Percentiles rank a stretch among this genome's conserved stretches.
phyloP scores from a whole-genome alignment of 1,284 basidiomycete species.

The Flammula alnicola region DNA sequence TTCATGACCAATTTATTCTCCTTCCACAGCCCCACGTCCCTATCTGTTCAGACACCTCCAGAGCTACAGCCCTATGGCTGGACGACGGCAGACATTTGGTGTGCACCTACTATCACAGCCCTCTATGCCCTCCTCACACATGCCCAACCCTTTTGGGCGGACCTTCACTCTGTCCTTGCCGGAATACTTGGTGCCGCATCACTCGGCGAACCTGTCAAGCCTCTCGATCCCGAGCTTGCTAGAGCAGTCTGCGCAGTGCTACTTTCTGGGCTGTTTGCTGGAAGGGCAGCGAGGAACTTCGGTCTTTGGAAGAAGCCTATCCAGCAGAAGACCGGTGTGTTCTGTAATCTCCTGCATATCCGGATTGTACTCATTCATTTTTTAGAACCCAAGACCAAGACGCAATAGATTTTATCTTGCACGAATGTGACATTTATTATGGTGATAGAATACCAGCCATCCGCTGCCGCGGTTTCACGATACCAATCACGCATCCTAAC shows the following conservation, averaged over 20 bases:
- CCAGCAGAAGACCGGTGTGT: slow-evolving; percentile 21
- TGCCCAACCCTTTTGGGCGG: slow-evolving; percentile 77
- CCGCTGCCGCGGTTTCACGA: no score
- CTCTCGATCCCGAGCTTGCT: slow-evolving; percentile 63
- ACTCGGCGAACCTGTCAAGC: slow-evolving; percentile 42
- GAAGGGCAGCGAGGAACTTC: slow-evolving; percentile 63
- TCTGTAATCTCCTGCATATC: neutral
- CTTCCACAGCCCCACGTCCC: slow-evolving; percentile 66
- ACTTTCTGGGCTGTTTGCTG: slow-evolving; percentile 59
- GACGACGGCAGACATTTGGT: slow-evolving; percentile 78
- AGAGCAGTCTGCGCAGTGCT: slow-evolving; percentile 69
- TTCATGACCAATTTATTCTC: slow-evolving; percentile 72
- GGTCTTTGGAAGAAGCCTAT: slow-evolving; percentile 37
- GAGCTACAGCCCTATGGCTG: slow-evolving; percentile 76
- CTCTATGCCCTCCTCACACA: slow-evolving; percentile 78
- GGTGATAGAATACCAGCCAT: no score
- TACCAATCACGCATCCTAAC: no score
- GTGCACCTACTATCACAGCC: slow-evolving; percentile 69
- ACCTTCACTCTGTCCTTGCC: slow-evolving; percentile 53
- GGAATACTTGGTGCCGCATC: slow-evolving; percentile 39
- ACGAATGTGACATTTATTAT: no score
- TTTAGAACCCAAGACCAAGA: slow-evolving; percentile 22
- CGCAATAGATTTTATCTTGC: slow-evolving; percentile 21
- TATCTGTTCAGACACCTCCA: slow-evolving; percentile 66
- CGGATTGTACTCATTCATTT: neutral